These are phyloP conservation scores for Moniliophthora roreri DNA, from an alignment of 1,284 basidiomycete genomes.

Conservation along the genomic window DNA sequence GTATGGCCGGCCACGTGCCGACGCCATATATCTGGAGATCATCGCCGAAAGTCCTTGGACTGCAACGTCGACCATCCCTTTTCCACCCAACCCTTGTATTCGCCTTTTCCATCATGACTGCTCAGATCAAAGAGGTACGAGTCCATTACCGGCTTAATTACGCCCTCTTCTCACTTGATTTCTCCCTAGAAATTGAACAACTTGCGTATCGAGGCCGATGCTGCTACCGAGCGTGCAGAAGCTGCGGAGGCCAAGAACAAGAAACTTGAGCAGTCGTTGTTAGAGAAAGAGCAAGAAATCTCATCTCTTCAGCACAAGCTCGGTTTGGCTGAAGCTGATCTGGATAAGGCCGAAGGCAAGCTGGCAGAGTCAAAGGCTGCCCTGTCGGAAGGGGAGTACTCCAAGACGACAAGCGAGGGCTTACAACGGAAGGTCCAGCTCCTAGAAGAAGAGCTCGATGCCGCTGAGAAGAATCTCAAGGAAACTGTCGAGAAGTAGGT, in stretches of 20 bases:
- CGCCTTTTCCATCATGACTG: conserved; percentile 45
- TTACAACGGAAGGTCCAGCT: conserved; percentile 87
- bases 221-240: conserved; percentile 78
- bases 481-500: conserved; percentile 96
- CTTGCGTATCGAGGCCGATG: conserved; percentile 88
- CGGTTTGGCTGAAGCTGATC: conserved; percentile 65
- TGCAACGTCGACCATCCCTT: background rate
- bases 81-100: background rate
- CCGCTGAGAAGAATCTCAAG: conserved; percentile 95
- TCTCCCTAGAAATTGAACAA: conserved; percentile 53
- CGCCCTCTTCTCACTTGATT: conserved; percentile 6
- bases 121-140: conserved; percentile 74
- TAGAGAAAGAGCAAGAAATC: conserved; percentile 90
- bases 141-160: conserved; percentile 1
- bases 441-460: conserved; percentile 94
- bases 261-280: conserved; percentile 75
- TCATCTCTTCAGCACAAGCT: conserved; percentile 83
- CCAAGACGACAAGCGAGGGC: conserved; percentile 76
- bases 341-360: conserved; percentile 79
- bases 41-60: conserved; percentile 1
- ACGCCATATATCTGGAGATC: conserved; percentile 1
- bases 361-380: conserved; percentile 71
- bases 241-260: conserved; percentile 86
- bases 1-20: conserved; percentile 6
- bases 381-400: conserved; percentile 72